These are phyloP conservation scores for Graphium sp. DNA, from an alignment of 2,329 filamentous ascomycete genomes.

Conservation along the genomic window DNA sequence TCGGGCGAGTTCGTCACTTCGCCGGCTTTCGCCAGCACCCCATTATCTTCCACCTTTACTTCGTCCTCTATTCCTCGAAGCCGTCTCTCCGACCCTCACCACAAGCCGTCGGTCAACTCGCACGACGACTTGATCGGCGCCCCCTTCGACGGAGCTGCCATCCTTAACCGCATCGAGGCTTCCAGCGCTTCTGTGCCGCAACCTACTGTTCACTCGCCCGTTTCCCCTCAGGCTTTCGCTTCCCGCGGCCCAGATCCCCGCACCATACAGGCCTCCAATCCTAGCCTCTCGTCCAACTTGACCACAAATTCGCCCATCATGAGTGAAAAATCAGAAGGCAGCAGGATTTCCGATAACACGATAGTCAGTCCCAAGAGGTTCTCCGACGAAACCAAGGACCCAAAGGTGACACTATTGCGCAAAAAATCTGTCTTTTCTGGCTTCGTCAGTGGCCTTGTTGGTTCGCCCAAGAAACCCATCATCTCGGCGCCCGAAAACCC, in stretches of 20 bases:
- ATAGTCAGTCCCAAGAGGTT: conserved; percentile 49
- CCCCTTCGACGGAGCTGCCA: conserved; percentile 46
- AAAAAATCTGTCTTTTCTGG: conserved; percentile 84
- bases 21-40: conserved; percentile 4
- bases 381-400: conserved; percentile 59
- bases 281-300: conserved; percentile 40
- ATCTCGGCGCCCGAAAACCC: conserved; percentile 98
- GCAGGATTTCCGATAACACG: conserved; percentile 23
- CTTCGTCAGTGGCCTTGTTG: conserved; percentile 69
- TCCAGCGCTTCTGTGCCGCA: conserved; percentile 15
- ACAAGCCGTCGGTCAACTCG: conserved; percentile 10
- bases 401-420: conserved; percentile 43
- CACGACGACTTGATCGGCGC: conserved; percentile 46
- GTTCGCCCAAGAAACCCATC: conserved; percentile 74
- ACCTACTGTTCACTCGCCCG: conserved; percentile 10
- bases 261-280: conserved; percentile 10
- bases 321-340: conserved; percentile 29
- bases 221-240: conserved; percentile 7
- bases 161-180: conserved; percentile 42
- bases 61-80: conserved; percentile 7
- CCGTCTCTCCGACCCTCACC: conserved; percentile 11
- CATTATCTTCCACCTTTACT: conserved; percentile 5
- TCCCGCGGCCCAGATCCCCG: conserved; percentile 11
- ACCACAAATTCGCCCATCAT: conserved; percentile 33
- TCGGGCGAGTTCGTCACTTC: conserved; percentile 27